phyloP scores from a whole-genome alignment of 441 rosid genomes.

The Pelargonium fulgidum region DNA sequence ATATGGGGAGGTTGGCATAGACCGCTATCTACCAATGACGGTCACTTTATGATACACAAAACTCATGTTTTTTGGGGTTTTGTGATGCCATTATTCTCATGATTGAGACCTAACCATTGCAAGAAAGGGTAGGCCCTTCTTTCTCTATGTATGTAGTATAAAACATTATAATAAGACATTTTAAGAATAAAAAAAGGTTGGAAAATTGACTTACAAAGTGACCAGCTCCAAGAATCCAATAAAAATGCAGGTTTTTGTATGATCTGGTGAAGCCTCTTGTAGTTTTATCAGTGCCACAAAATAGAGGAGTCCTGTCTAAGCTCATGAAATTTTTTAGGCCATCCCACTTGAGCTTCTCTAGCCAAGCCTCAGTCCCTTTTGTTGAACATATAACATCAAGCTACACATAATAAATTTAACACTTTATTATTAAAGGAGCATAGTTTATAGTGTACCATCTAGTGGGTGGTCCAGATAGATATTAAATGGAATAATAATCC shows the following conservation, averaged over 20 bases:
- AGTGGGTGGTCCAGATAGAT: conserved; percentile 13
- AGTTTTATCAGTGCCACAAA: conserved; percentile 34
- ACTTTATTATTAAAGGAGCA: not conserved
- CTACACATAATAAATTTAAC: conserved; percentile 26
- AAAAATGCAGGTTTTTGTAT: conserved; percentile 65
- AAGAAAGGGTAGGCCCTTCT: too few species aligned
- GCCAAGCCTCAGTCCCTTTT: conserved; percentile 86
- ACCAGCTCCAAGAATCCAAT: conserved; percentile 92
- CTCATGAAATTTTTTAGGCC: conserved; percentile 41
- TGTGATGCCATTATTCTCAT: too few species aligned
- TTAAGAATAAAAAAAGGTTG: not conserved
- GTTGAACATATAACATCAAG: conserved; percentile 85
- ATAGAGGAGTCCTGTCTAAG: conserved; percentile 41
- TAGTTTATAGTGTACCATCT: not conserved
- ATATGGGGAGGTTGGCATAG: too few species aligned
- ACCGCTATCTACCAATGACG: too few species aligned
- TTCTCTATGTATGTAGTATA: too few species aligned
- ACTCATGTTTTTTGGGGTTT: too few species aligned
- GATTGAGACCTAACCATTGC: too few species aligned
- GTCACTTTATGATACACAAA: too few species aligned
- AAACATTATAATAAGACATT: too few species aligned
- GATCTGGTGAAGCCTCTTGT: conserved; percentile 72
- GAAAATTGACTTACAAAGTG: conserved; percentile 66
- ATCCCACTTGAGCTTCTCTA: conserved; percentile 85
- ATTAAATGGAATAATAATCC: too few species aligned